Evolutionary conservation across 257 asterid species (phyloP).

Genomic region (Plantago ovata): DNA sequence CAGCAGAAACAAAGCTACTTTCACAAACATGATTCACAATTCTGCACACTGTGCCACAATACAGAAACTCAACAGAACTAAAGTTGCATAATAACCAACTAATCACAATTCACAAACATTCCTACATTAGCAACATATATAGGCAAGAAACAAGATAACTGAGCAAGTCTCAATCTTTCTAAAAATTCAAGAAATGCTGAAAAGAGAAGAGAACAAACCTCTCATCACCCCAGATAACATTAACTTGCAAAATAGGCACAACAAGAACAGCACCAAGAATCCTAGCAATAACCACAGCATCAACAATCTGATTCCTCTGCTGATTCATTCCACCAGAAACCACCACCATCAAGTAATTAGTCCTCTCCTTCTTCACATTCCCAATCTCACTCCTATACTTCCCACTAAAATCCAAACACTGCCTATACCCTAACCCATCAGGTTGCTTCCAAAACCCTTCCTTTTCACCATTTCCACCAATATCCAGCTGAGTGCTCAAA

Average conservation of each 20-base stretch:
- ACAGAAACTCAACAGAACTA: background rate
- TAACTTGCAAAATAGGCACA: slow-evolving; percentile 90
- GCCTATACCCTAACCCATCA: slow-evolving; percentile 82
- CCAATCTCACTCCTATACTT: slow-evolving; percentile 43
- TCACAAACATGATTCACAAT: slow-evolving; percentile 1
- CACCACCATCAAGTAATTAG: slow-evolving; percentile 73
- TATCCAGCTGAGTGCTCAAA: slow-evolving; percentile 17
- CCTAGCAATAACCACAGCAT: slow-evolving; percentile 93
- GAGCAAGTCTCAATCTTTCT: slow-evolving; percentile 7
- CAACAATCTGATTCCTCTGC: slow-evolving; percentile 98
- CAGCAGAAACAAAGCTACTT: slow-evolving; percentile 15
- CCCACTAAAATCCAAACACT: slow-evolving; percentile 68
- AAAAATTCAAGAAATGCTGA: slow-evolving; percentile 20
- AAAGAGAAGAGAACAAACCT: slow-evolving; percentile 46
- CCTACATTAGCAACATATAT: background rate
- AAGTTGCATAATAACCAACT: background rate
- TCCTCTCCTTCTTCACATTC: slow-evolving; percentile 54
- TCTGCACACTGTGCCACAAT: background rate
- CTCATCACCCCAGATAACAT: slow-evolving; percentile 97
- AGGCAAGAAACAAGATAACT: slow-evolving; percentile 1
- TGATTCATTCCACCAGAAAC: slow-evolving; percentile 96
- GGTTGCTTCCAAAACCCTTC: slow-evolving; percentile 87
- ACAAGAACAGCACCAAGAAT: slow-evolving; percentile 93
- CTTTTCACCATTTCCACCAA: slow-evolving; percentile 25
- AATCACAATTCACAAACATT: background rate